Percentiles rank a stretch among this genome's conserved stretches.
These are phyloP conservation scores for Fusarium gaditjirri DNA, from an alignment of 2,329 filamentous ascomycete genomes.

Conservation along the genomic window DNA sequence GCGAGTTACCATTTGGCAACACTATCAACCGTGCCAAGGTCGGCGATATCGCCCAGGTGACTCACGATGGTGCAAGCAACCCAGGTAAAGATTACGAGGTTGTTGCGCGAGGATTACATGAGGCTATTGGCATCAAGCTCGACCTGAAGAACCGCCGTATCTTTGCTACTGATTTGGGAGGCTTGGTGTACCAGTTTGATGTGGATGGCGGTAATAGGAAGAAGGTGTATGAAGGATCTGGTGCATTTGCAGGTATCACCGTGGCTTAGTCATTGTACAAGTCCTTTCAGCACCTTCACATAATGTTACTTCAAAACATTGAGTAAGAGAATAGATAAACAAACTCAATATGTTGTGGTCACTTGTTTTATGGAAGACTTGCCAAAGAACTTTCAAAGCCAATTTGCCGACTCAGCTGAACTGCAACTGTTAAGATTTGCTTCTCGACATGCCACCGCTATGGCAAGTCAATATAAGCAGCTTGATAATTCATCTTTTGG, in stretches of 20 bases:
- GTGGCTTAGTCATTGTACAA: background rate
- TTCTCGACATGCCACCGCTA: too few species aligned
- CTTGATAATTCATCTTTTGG: too few species aligned
- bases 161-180: background rate
- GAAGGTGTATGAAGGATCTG: background rate
- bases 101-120: background rate
- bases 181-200: conserved; percentile 6
- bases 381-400: too few species aligned
- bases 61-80: accelerated
- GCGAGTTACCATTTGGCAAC: background rate
- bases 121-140: background rate
- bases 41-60: accelerated
- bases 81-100: background rate
- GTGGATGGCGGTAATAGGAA: background rate
- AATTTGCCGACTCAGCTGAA: too few species aligned
- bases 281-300: too few species aligned
- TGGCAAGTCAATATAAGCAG: too few species aligned
- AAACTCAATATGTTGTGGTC: too few species aligned
- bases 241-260: background rate
- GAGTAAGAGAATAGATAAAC: too few species aligned
- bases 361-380: too few species aligned
- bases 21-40: background rate
- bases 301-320: too few species aligned
- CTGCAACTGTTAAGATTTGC: too few species aligned
- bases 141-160: background rate